Conservation (phyloP, 1,284 basidiomycete genomes). For the Boletellus deceptivus region DNA sequence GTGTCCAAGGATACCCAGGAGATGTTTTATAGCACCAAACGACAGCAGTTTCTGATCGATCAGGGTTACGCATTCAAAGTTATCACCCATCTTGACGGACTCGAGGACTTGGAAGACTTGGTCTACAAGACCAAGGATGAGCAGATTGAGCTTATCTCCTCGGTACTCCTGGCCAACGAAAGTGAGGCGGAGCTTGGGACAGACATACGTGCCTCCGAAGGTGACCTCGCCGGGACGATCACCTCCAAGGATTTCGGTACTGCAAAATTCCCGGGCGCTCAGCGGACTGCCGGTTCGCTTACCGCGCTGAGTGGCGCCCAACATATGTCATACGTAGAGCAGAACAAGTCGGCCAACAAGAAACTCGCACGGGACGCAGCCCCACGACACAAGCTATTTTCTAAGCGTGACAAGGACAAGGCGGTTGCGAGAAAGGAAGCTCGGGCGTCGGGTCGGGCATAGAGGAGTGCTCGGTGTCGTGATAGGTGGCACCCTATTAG, state of each 20-base stretch:
- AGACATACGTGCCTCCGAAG: constrained; percentile 75
- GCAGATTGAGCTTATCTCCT: constrained; percentile 93
- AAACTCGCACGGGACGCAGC: constrained; percentile 70
- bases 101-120: constrained; percentile 83
- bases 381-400: constrained; percentile 76
- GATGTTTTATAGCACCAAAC: constrained; percentile 99
- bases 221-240: constrained; percentile 76
- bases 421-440: constrained; percentile 57
- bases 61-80: constrained; percentile 99
- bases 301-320: constrained; percentile 85
- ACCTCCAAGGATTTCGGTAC: constrained; percentile 73
- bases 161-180: constrained; percentile 90
- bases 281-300: constrained; percentile 82
- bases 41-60: constrained; percentile 98
- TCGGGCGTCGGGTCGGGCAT: constrained; percentile 36
- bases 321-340: constrained; percentile 89
- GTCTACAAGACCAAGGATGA: constrained; percentile 91
- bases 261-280: constrained; percentile 64
- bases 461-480: constrained; percentile 14
- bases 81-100: constrained; percentile 95
- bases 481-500: constrained; percentile 12
- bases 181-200: constrained; percentile 87
- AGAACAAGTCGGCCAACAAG: constrained; percentile 89
- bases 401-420: constrained; percentile 73
- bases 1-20: constrained; percentile 99